Base-by-base conservation (phyloP, 2,329 filamentous ascomycete species). In the Penicillium nordicum region DNA sequence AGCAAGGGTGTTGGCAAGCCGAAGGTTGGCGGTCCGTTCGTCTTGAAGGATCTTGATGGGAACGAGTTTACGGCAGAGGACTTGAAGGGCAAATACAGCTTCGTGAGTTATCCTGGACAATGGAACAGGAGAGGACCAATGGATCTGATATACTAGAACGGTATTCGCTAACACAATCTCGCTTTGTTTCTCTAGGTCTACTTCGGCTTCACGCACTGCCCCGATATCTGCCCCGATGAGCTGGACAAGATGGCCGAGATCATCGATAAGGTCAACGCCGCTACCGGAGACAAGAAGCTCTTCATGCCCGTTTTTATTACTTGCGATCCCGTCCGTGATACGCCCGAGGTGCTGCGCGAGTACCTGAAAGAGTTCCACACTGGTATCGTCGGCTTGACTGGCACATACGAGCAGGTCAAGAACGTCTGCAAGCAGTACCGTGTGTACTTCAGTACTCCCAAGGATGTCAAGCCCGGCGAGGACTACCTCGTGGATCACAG, bases 171-270 rank as follows among this genome's bases (percentile, higher is more conserved):
- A 59, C 44, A 16, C 8, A 32, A 30, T 1, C 21, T 43, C 27
- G 12, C 18, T 27, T 58, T 2, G 1, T 38, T 45, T 9, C 23
- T 55, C 5, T 7, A 94, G 90, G 86, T 97, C 37, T 99, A 99
- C 79, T 99, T 99, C 73, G 94, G 94, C 69, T 99, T 99, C 82
- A 93, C 91, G 9, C 92, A 97, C 76, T 99, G 94, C 74, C 94
- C 94, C 25, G 94, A 99, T 73, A 99, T 99, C 72, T 99, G 94
- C 79, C 94, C 94, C 34, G 94, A 99, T 71, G 94, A 99, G 78
- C 88, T 99, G 67, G 94, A 99, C 79, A 99, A 99, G 80, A 97
- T 99, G 92, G 90, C 93, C n/a, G 82, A 83, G 57, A 96, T 97
- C 85, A 88, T 95, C 70, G 92, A 99, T 71, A 79, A 79, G 57